Conservation (phyloP, 1,284 basidiomycete genomes). For the Ganoderma lucidum region DNA sequence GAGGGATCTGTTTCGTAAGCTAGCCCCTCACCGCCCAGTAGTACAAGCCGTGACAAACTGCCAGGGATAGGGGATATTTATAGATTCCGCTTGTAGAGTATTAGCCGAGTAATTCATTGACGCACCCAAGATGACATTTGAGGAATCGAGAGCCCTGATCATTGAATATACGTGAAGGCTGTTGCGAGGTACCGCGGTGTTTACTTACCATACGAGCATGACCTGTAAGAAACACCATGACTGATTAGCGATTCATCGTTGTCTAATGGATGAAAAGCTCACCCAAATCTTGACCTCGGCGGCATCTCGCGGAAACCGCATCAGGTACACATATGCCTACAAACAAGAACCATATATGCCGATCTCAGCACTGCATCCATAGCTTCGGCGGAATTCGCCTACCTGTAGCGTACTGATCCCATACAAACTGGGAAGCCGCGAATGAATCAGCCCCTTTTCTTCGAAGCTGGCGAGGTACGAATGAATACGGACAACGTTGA, state of each 20-base stretch:
- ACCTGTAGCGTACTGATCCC: conserved; percentile 34
- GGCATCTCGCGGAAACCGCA: conserved; percentile 34
- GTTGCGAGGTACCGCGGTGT: not conserved
- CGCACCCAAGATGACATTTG: conserved; percentile 30
- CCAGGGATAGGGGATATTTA: not conserved
- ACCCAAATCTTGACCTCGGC: conserved; percentile 34
- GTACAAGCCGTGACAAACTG: conserved; percentile 32
- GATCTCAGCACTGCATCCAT: conserved; percentile 4
- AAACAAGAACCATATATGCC: conserved; percentile 10
- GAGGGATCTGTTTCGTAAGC: not conserved
- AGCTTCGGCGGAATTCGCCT: conserved; percentile 15
- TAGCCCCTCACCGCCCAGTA: conserved; percentile 30
- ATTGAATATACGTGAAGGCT: not conserved
- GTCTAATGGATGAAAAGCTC: not conserved
- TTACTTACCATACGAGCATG: conserved; percentile 28
- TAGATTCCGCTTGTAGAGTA: not conserved
- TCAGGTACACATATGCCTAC: conserved; percentile 36
- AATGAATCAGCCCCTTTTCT: not conserved
- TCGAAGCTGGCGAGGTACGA: not conserved
- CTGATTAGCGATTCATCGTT: not conserved
- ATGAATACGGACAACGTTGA: conserved; percentile 29
- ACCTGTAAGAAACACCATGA: conserved; percentile 13
- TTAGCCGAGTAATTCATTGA: not conserved
- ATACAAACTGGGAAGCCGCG: conserved; percentile 24
- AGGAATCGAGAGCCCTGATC: conserved; percentile 27